Evolutionary conservation across 2,329 filamentous ascomycete genomes (phyloP).

Genomic region (Ophiocordyceps camponoti-floridani): DNA sequence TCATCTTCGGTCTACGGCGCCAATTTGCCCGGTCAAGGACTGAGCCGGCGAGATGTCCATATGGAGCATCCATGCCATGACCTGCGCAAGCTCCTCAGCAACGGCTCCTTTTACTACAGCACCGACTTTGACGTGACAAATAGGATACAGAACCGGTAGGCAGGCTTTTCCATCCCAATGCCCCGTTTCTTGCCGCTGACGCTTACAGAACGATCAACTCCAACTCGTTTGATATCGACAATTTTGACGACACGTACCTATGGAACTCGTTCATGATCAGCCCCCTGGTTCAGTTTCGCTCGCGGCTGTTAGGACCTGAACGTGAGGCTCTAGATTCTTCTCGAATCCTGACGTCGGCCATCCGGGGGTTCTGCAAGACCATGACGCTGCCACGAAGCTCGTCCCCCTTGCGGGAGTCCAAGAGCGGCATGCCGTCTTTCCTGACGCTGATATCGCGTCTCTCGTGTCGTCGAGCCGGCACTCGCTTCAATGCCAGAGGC

Average conservation of each 20-base stretch:
- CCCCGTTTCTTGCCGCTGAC: constrained; percentile 5
- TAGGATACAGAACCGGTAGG: constrained; percentile 71
- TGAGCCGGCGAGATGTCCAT: constrained; percentile 49
- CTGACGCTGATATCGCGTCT: constrained; percentile 83
- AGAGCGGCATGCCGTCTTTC: constrained; percentile 59
- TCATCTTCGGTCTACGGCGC: constrained; percentile 28
- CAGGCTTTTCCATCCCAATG: neutral
- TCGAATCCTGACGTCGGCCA: constrained; percentile 79
- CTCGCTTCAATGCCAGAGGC: constrained; percentile 88
- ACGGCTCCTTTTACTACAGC: constrained; percentile 95
- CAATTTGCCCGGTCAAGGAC: constrained; percentile 15
- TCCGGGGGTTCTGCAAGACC: constrained; percentile 79
- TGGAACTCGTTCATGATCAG: constrained; percentile 99
- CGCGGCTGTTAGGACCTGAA: constrained; percentile 57
- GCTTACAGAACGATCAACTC: constrained; percentile 48
- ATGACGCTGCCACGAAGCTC: constrained; percentile 65
- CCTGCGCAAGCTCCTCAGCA: constrained; percentile 77
- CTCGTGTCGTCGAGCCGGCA: constrained; percentile 81
- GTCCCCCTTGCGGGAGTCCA: constrained; percentile 48
- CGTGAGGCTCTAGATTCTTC: constrained; percentile 69
- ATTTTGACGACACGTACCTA: constrained; percentile 77
- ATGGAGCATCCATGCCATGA: constrained; percentile 81
- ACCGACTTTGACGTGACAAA: constrained; percentile 96
- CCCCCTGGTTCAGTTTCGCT: constrained; percentile 77
- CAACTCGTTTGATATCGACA: constrained; percentile 74